phyloP scores from a whole-genome alignment of 768 basidiomycete genomes.

The Kondoa malvinella region DNA sequence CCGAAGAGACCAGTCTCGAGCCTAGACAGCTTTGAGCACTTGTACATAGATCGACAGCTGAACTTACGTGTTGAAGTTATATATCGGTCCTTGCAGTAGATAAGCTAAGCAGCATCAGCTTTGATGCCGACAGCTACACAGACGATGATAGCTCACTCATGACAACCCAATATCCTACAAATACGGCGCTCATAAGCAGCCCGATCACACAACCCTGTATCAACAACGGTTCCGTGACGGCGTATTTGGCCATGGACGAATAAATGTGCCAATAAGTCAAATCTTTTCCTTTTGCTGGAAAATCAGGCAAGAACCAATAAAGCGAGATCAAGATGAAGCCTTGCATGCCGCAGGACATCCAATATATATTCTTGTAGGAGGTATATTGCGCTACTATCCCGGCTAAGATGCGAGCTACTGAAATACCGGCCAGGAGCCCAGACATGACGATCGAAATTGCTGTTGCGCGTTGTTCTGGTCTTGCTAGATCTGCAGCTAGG shows the following conservation, averaged over 20 bases:
- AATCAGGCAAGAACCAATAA: conserved; percentile 61
- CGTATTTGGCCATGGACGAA: conserved; percentile 44
- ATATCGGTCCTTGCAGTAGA: conserved; percentile 57
- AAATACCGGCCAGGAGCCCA: conserved; percentile 48
- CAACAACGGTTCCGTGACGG: conserved; percentile 28
- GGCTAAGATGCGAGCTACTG: conserved; percentile 55
- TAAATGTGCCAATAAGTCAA: conserved; percentile 53
- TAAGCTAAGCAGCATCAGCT: conserved; percentile 44
- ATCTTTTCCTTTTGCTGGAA: conserved; percentile 47
- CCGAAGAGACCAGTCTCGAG: conserved; percentile 57
- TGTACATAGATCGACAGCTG: neutral
- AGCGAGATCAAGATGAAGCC: conserved; percentile 42
- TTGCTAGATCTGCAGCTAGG: conserved; percentile 63
- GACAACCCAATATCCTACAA: neutral
- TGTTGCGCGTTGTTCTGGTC: conserved; percentile 51
- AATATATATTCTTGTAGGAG: conserved; percentile 37
- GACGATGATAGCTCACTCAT: neutral
- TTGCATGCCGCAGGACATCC: conserved; percentile 43
- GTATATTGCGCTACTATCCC: conserved; percentile 58
- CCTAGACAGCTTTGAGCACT: neutral
- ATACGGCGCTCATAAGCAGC: conserved; percentile 37
- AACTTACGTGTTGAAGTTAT: conserved; percentile 42
- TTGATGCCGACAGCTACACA: conserved; percentile 16
- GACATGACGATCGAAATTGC: conserved; percentile 48
- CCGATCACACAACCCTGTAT: neutral